phyloP scores from a whole-genome alignment of 2,329 filamentous ascomycete genomes.

The Ustilaginoidea virens region DNA sequence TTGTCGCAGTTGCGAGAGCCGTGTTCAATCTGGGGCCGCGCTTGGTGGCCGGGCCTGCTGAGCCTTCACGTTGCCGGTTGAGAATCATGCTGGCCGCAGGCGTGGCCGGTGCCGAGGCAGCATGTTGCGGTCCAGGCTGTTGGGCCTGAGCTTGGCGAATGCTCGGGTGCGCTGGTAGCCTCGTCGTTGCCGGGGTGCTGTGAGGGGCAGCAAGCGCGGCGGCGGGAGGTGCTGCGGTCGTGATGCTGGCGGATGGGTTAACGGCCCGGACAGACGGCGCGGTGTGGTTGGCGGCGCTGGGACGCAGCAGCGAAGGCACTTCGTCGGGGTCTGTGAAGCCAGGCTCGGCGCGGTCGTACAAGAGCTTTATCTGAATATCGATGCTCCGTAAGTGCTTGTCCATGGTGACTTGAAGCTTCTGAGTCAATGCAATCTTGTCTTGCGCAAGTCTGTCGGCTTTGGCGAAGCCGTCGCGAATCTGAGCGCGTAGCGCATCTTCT shows the following conservation, averaged over 20 bases:
- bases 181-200: conserved; percentile 25
- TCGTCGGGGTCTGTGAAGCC: conserved; percentile 47
- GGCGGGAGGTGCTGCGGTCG: conserved; percentile 13
- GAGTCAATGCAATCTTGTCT: conserved; percentile 57
- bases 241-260: conserved; percentile 24
- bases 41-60: conserved; percentile 43
- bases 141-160: conserved; percentile 34
- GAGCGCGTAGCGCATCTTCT: conserved; percentile 51
- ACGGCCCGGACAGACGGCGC: conserved; percentile 24
- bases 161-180: conserved; percentile 27
- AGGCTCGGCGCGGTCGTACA: conserved; percentile 45
- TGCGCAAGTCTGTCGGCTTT: conserved; percentile 55
- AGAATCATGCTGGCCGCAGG: conserved; percentile 46
- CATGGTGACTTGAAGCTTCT: conserved; percentile 44
- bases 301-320: conserved; percentile 45
- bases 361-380: conserved; percentile 45
- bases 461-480: conserved; percentile 52
- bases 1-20: conserved; percentile 29
- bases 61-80: conserved; percentile 41
- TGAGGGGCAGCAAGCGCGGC: conserved; percentile 14
- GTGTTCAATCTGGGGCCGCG: conserved; percentile 33
- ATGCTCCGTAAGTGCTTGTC: conserved; percentile 49
- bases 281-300: conserved; percentile 36
- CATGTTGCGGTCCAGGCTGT: conserved; percentile 19
- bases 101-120: conserved; percentile 42